These are phyloP conservation scores for Nitzschia putrida DNA, from an alignment of 108 stramenopile genomes.

Conservation along the genomic window DNA sequence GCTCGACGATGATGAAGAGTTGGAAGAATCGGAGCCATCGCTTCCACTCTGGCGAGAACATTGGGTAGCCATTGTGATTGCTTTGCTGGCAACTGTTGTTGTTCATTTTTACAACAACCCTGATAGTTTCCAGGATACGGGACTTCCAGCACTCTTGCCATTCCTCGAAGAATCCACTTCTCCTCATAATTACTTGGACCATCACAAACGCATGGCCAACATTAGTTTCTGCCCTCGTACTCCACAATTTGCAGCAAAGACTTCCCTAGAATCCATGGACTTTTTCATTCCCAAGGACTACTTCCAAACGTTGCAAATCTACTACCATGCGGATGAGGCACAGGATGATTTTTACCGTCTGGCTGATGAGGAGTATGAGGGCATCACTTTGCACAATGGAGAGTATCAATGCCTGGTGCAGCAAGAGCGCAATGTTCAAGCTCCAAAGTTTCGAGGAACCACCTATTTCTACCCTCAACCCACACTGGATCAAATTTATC, in stretches of 20 bases:
- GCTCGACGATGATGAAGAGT: slow-evolving; percentile 24
- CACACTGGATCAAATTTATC: slow-evolving; percentile 36
- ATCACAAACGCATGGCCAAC: slow-evolving; percentile 42
- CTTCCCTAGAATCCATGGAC: slow-evolving; percentile 36
- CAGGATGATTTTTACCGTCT: slow-evolving; percentile 46
- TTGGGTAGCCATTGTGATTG: slow-evolving; percentile 56
- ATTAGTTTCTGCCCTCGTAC: slow-evolving; percentile 41
- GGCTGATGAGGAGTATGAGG: neutral
- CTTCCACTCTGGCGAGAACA: slow-evolving; percentile 58
- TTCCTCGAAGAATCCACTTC: neutral
- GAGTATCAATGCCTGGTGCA: slow-evolving; percentile 32
- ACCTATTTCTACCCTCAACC: slow-evolving; percentile 31
- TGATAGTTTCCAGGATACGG: slow-evolving; percentile 1
- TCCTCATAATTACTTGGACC: slow-evolving; percentile 32
- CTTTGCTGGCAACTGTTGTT: slow-evolving; percentile 51
- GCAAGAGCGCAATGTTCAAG: slow-evolving; percentile 1
- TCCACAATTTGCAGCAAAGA: neutral
- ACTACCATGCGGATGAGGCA: slow-evolving; percentile 46
- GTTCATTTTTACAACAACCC: slow-evolving; percentile 31
- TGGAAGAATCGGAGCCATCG: slow-evolving; percentile 8
- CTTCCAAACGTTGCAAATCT: slow-evolving; percentile 24
- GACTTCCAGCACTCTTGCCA: slow-evolving; percentile 1
- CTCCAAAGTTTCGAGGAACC: slow-evolving; percentile 26
- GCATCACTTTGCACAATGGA: slow-evolving; percentile 2
- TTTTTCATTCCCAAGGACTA: slow-evolving; percentile 46